Conservation (phyloP, 2,329 filamentous ascomycete species). For the Hymenotorrendiella dingleyae region DNA sequence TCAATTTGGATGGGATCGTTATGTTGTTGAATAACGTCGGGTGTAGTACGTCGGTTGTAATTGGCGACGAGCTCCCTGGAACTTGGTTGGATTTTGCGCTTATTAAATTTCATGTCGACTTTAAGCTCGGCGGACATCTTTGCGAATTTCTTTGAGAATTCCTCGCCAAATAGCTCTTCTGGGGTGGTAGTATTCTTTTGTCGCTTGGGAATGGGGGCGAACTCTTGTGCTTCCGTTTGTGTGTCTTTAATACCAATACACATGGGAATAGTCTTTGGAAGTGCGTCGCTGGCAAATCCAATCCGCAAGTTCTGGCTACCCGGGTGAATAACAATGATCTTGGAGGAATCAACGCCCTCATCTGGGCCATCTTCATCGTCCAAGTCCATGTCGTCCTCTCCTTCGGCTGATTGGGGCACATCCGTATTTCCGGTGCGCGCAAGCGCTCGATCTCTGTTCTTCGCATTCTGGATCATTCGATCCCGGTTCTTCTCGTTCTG, state of each 20-base stretch:
- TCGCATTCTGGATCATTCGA: slow-evolving; percentile 75
- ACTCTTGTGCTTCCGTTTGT: slow-evolving; percentile 76
- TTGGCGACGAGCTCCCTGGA: slow-evolving; percentile 94
- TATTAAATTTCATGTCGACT: slow-evolving; percentile 84
- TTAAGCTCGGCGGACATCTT: slow-evolving; percentile 85
- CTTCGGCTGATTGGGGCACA: slow-evolving; percentile 51
- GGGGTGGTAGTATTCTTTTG: slow-evolving; percentile 51
- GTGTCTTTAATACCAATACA: slow-evolving; percentile 75
- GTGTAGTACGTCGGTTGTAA: slow-evolving; percentile 78
- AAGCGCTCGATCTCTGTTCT: slow-evolving; percentile 80
- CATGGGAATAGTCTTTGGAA: slow-evolving; percentile 93
- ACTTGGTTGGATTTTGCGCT: slow-evolving; percentile 92
- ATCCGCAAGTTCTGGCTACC: slow-evolving; percentile 94
- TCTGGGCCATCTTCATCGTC: slow-evolving; percentile 53
- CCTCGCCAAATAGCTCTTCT: slow-evolving; percentile 84
- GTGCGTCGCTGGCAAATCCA: slow-evolving; percentile 88
- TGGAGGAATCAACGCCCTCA: slow-evolving; percentile 69
- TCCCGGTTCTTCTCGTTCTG: slow-evolving; percentile 84
- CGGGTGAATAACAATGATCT: slow-evolving; percentile 90
- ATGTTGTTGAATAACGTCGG: slow-evolving; percentile 85
- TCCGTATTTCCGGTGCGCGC: slow-evolving; percentile 69
- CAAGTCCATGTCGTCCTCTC: slow-evolving; percentile 40
- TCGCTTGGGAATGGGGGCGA: slow-evolving; percentile 69
- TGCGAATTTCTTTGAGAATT: slow-evolving; percentile 68
- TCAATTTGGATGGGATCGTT: slow-evolving; percentile 92